Conservation (phyloP, 2,329 filamentous ascomycete genomes). For the Apiospora phragmitis region DNA sequence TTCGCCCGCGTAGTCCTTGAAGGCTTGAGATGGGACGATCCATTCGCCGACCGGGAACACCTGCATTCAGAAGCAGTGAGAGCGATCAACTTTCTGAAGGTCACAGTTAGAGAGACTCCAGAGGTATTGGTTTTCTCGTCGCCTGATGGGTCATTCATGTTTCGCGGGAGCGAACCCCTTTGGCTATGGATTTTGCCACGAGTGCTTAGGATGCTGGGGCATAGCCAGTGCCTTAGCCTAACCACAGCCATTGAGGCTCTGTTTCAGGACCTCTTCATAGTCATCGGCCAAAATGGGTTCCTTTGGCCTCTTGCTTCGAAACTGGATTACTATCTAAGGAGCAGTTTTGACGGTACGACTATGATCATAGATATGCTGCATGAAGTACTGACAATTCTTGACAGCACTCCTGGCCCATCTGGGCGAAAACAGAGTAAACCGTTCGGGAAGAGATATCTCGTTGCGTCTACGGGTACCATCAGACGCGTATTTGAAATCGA, state of each 20-base stretch:
- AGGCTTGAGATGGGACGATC: slow-evolving; percentile 65
- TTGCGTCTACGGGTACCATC: slow-evolving; percentile 40
- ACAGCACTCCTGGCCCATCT: not conserved
- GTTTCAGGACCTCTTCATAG: slow-evolving; percentile 48
- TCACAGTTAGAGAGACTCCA: slow-evolving; percentile 75
- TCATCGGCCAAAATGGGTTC: slow-evolving; percentile 41
- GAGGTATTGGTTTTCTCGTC: slow-evolving; percentile 57
- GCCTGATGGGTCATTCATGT: slow-evolving; percentile 43
- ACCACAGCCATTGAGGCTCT: slow-evolving; percentile 53
- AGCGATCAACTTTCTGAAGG: slow-evolving; percentile 75
- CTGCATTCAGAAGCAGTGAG: slow-evolving; percentile 63
- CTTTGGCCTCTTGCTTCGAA: slow-evolving; percentile 50
- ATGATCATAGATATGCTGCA: slow-evolving; percentile 20
- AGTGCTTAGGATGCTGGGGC: slow-evolving; percentile 57
- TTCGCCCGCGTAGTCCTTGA: slow-evolving; percentile 79
- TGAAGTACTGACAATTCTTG: slow-evolving; percentile 30
- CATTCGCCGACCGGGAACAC: slow-evolving; percentile 59
- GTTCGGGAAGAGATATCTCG: not conserved
- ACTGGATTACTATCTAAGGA: slow-evolving; percentile 51
- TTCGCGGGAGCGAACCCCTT: slow-evolving; percentile 59
- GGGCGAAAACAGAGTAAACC: not conserved
- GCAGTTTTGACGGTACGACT: slow-evolving; percentile 46
- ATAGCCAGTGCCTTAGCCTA: slow-evolving; percentile 47
- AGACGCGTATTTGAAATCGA: slow-evolving; percentile 33
- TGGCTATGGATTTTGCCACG: slow-evolving; percentile 66